Conservation (phyloP, 164 flowering plant genomes). For the Paratinospora sagittata region DNA sequence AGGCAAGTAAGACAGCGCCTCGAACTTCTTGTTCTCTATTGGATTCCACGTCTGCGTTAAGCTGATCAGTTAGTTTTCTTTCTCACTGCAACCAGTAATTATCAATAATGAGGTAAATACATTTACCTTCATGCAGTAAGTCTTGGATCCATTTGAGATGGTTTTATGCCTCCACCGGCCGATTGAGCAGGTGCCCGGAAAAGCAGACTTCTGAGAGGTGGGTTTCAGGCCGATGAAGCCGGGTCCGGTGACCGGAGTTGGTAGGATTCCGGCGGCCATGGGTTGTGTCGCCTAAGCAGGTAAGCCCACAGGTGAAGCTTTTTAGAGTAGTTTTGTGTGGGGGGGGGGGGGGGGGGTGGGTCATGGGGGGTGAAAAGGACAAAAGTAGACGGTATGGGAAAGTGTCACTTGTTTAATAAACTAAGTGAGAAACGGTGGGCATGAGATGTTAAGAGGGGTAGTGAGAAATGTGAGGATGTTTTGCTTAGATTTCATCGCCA, state of each 20-base stretch:
- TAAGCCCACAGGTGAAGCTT: not conserved
- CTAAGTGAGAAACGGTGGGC: not conserved
- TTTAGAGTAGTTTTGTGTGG: too few relatives aligned
- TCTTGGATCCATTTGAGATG: constrained; percentile 50
- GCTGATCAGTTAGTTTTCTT: not conserved
- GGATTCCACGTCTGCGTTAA: constrained; percentile 63
- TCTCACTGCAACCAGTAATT: not conserved
- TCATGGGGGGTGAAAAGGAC: not conserved
- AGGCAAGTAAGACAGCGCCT: constrained; percentile 65
- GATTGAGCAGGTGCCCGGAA: constrained; percentile 33
- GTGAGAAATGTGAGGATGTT: not conserved
- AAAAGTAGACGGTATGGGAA: not conserved
- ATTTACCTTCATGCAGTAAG: constrained; percentile 63
- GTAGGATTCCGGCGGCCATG: constrained; percentile 43
- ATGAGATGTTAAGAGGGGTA: not conserved
- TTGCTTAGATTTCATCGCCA: constrained; percentile 9
- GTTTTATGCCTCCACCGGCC: constrained; percentile 38
- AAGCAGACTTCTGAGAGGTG: constrained; percentile 19
- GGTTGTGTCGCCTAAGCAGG: not conserved
- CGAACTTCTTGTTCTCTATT: constrained; percentile 58
- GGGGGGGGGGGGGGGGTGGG: not conserved
- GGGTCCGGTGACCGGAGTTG: constrained; percentile 28
- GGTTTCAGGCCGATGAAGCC: constrained; percentile 31
- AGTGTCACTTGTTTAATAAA: not conserved
- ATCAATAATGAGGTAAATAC: not conserved